phyloP scores from a whole-genome alignment of 257 asterid species.

The Solanum infundibuliforme region DNA sequence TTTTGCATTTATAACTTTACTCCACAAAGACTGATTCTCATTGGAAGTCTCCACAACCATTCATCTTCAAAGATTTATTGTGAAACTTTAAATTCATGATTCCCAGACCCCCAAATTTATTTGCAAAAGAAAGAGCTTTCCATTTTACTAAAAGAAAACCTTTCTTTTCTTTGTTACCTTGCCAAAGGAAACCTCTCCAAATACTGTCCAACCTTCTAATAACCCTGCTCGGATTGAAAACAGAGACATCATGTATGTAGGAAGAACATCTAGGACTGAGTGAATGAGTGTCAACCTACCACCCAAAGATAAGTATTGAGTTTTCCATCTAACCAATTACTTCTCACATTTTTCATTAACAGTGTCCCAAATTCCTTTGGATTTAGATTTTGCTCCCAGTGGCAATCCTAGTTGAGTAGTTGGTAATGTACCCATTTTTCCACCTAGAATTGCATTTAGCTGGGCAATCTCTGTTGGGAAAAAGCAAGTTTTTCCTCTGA shows the following conservation, averaged over 20 bases:
- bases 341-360: background rate
- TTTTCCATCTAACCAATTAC: background rate
- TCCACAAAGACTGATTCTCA: background rate
- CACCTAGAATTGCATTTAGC: background rate
- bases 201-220: background rate
- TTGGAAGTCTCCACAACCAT: background rate
- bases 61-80: background rate
- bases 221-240: background rate
- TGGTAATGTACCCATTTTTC: background rate
- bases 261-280: background rate
- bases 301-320: background rate
- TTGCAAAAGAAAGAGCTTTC: background rate
- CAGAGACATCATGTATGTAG: background rate
- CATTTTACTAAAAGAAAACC: background rate
- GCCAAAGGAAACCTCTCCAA: background rate
- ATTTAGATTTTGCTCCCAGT: background rate
- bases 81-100: background rate
- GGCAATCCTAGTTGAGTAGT: background rate
- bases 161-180: background rate
- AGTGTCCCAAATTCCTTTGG: background rate
- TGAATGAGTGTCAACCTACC: background rate
- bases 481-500: background rate
- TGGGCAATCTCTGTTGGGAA: background rate
- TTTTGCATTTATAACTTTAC: background rate
- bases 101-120: background rate